These are phyloP conservation scores for Rutstroemia sp. DNA, from an alignment of 2,329 filamentous ascomycete genomes.

Conservation along the genomic window DNA sequence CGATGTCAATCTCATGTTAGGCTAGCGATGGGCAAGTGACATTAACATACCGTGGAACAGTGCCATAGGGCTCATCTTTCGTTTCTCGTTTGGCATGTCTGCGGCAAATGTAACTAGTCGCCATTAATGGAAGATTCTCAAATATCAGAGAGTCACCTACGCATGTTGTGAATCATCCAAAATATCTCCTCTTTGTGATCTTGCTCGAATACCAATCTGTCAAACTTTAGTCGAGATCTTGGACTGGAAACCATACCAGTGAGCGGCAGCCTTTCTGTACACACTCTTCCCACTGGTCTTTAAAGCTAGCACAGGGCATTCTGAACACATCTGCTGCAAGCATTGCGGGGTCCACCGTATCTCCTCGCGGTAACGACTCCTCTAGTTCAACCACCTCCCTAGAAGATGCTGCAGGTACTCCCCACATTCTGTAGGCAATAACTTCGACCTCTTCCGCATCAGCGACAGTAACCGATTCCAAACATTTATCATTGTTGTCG, in stretches of 20 bases:
- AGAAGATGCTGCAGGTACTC: too few relatives aligned
- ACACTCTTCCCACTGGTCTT: slow-evolving; percentile 25
- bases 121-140: background rate
- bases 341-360: slow-evolving; percentile 8
- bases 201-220: slow-evolving; percentile 27
- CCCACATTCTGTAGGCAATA: too few relatives aligned
- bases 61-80: slow-evolving; percentile 82
- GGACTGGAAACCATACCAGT: background rate
- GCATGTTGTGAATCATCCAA: slow-evolving; percentile 25
- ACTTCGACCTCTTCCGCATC: too few relatives aligned
- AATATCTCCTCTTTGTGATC: slow-evolving; percentile 25
- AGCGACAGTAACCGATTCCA: too few relatives aligned
- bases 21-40: background rate
- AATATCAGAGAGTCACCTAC: slow-evolving; percentile 11
- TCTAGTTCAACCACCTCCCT: too few relatives aligned
- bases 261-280: background rate
- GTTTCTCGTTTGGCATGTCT: slow-evolving; percentile 58
- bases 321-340: slow-evolving; percentile 19
- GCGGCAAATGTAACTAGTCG: slow-evolving; percentile 19
- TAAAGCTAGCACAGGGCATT: slow-evolving; percentile 23
- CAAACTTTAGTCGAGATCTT: background rate
- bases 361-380: too few relatives aligned
- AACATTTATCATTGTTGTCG: too few relatives aligned
- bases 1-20: background rate
- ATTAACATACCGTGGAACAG: slow-evolving; percentile 70